Conservation (phyloP, 208 protist species). For the Novymonas esmeraldas region DNA sequence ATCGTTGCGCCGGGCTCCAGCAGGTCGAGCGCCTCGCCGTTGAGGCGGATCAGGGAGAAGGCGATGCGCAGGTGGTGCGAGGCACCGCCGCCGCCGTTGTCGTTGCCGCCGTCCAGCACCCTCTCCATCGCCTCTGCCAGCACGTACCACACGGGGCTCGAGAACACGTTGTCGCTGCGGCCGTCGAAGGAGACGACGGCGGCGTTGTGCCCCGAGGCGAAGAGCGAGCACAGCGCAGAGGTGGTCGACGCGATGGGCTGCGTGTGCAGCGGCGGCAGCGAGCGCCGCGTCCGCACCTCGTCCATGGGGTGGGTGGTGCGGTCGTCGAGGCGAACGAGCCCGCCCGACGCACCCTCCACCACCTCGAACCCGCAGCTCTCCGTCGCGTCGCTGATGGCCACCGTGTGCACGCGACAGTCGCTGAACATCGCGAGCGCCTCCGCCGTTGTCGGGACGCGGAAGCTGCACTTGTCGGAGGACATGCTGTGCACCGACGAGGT, state of each 20-base stretch:
- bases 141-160: constrained; percentile 33
- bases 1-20: constrained; percentile 15
- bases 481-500: constrained; percentile 7
- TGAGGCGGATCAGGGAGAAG: constrained; percentile 21
- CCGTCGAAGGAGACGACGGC: constrained; percentile 37
- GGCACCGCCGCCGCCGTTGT: not conserved
- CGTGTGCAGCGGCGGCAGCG: constrained; percentile 15
- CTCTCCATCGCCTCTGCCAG: constrained; percentile 31
- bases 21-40: constrained; percentile 35
- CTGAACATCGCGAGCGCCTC: constrained; percentile 26
- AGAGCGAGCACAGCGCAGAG: constrained; percentile 29
- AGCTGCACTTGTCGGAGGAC: not conserved
- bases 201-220: constrained; percentile 33
- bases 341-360: constrained; percentile 4
- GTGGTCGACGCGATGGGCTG: constrained; percentile 19
- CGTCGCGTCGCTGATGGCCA: constrained; percentile 20
- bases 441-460: not conserved
- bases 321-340: not conserved
- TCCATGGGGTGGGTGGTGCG: constrained; percentile 17
- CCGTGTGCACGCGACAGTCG: constrained; percentile 33
- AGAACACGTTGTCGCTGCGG: constrained; percentile 24
- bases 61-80: constrained; percentile 36
- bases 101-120: constrained; percentile 11
- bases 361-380: constrained; percentile 17
- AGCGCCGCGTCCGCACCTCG: constrained; percentile 12